Evolutionary conservation across 2,329 filamentous ascomycete species (phyloP).

Genomic region (Fusarium sp.): DNA sequence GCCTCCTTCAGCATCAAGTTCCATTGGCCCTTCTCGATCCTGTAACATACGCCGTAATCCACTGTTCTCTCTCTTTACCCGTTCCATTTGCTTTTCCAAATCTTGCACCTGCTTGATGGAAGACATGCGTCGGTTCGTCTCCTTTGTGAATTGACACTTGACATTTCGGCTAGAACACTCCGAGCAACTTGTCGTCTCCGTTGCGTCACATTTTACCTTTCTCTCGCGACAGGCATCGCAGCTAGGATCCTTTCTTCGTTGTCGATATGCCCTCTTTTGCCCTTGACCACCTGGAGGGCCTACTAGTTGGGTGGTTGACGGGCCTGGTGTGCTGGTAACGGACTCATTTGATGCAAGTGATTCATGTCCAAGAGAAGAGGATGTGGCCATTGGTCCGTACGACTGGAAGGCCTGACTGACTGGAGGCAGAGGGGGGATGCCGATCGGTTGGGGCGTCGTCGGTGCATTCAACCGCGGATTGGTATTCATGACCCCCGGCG

Average conservation of each 20-base stretch:
- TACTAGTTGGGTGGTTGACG: slow-evolving; percentile 52
- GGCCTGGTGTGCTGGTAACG: slow-evolving; percentile 68
- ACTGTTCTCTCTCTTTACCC: slow-evolving; percentile 84
- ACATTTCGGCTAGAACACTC: slow-evolving; percentile 97
- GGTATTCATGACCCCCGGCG: slow-evolving; percentile 67
- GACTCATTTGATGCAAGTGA: slow-evolving; percentile 74
- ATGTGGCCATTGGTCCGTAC: slow-evolving; percentile 66
- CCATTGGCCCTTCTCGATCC: slow-evolving; percentile 66
- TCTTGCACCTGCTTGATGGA: slow-evolving; percentile 99
- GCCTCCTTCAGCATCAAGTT: slow-evolving; percentile 62
- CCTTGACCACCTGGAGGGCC: slow-evolving; percentile 69
- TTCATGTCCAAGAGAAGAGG: slow-evolving; percentile 70
- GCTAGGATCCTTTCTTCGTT: slow-evolving; percentile 95
- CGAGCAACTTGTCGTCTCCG: slow-evolving; percentile 95
- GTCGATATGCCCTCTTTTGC: slow-evolving; percentile 94
- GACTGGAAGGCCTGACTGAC: slow-evolving; percentile 66
- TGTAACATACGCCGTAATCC: slow-evolving; percentile 78
- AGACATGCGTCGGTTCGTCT: slow-evolving; percentile 98
- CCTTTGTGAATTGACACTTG: slow-evolving; percentile 98
- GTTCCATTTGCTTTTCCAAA: slow-evolving; percentile 89
- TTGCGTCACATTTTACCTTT: slow-evolving; percentile 93
- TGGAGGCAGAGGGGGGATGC: slow-evolving; percentile 66
- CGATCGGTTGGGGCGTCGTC: slow-evolving; percentile 67
- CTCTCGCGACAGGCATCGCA: slow-evolving; percentile 96
- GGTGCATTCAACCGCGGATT: slow-evolving; percentile 65